These are phyloP conservation scores for Mariannaea elegans DNA, from an alignment of 2,329 filamentous ascomycete species.

Conservation along the genomic window DNA sequence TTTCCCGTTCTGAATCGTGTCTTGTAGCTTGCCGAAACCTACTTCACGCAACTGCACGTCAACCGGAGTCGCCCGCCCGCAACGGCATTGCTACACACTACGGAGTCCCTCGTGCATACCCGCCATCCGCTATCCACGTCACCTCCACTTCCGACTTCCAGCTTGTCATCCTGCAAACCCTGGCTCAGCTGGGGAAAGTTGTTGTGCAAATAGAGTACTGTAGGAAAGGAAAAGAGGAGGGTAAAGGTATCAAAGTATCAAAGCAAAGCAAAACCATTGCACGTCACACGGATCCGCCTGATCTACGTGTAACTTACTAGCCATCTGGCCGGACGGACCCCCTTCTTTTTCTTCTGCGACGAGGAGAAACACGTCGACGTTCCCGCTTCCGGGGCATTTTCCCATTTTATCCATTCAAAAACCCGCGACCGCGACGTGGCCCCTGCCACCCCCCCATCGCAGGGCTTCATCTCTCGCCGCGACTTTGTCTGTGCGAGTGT, in stretches of 20 bases:
- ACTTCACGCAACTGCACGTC: neutral
- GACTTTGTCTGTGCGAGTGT: neutral
- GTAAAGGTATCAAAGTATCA: neutral
- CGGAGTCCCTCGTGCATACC: too few species aligned
- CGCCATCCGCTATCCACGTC: conserved; percentile 11
- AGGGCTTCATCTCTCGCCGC: neutral
- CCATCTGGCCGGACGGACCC: neutral
- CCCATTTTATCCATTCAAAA: too few species aligned
- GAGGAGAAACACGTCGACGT: neutral
- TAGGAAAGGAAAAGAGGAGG: neutral
- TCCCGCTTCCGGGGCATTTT: too few species aligned
- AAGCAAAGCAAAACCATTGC: neutral
- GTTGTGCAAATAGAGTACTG: too few species aligned
- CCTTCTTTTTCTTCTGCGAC: neutral
- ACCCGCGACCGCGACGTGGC: conserved; percentile 39
- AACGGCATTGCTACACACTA: neutral
- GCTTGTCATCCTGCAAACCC: neutral
- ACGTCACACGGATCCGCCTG: neutral
- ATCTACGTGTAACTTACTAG: neutral
- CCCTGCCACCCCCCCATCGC: conserved; percentile 27
- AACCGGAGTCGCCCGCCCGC: neutral
- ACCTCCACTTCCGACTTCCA: conserved; percentile 5
- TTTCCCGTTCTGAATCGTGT: conserved; percentile 5
- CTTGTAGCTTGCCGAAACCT: conserved; percentile 7
- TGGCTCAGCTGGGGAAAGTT: neutral